Conservation (phyloP, 2,329 filamentous ascomycete genomes). For the Scedosporium dehoogii region DNA sequence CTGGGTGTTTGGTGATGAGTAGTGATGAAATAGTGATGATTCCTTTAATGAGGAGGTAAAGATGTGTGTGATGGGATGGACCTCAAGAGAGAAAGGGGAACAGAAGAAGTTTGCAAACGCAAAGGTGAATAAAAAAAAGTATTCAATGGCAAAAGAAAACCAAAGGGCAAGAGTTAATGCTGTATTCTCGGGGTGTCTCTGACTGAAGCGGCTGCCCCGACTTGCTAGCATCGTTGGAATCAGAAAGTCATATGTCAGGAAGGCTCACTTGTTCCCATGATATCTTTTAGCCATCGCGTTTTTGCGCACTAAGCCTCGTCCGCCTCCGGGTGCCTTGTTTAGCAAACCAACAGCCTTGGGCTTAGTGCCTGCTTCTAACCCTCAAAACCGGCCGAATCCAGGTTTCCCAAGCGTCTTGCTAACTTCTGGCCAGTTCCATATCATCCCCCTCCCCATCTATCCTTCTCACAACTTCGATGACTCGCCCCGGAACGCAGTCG, state of each 20-base stretch:
- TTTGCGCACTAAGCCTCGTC: constrained; percentile 3
- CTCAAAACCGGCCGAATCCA: too few relatives aligned
- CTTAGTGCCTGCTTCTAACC: too few relatives aligned
- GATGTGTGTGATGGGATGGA: background rate
- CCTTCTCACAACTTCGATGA: background rate
- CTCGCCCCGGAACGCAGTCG: background rate
- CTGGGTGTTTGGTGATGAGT: too few relatives aligned
- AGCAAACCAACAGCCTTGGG: too few relatives aligned
- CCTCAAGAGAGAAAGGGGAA: background rate
- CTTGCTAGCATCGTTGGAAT: too few relatives aligned
- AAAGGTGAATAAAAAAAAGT: background rate
- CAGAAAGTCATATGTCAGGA: too few relatives aligned
- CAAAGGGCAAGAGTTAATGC: background rate
- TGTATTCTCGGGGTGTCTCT: background rate
- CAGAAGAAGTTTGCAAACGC: background rate
- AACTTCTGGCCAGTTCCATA: constrained; percentile 13
- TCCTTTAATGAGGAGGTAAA: background rate
- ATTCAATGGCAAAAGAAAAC: background rate
- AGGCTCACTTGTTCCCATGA: too few relatives aligned
- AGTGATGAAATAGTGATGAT: too few relatives aligned
- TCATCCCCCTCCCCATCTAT: constrained; percentile 27
- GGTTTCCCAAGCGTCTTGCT: too few relatives aligned
- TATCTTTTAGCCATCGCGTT: too few relatives aligned
- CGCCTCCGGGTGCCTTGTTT: constrained; percentile 4
- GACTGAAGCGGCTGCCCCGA: too few relatives aligned